Evolutionary conservation across 306 rosid genomes (phyloP).

Genomic region (Prunus davidiana): DNA sequence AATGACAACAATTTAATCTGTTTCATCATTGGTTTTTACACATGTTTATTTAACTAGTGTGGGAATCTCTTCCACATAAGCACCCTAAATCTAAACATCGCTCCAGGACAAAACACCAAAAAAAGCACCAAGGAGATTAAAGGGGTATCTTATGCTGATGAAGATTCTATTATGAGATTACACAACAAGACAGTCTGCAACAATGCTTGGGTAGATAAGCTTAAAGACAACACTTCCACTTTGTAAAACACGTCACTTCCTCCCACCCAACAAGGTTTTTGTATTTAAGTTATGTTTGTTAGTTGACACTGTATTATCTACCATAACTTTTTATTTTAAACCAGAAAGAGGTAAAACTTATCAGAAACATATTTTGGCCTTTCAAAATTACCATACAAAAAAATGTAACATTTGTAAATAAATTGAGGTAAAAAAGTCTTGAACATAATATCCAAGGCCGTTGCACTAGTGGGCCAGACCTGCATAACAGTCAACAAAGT

Average conservation of each 20-base stretch:
- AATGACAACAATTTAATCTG: neutral
- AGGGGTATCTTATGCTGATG: slow-evolving; percentile 12
- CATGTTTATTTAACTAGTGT: neutral
- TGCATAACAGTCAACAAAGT: neutral
- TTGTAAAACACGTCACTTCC: slow-evolving; percentile 18
- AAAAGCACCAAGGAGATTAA: neutral
- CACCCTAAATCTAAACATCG: neutral
- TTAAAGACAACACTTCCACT: slow-evolving; percentile 36
- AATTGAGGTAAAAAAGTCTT: neutral
- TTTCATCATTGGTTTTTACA: neutral
- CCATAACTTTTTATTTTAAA: too few relatives aligned
- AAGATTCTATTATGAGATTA: slow-evolving; percentile 35
- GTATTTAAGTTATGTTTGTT: neutral
- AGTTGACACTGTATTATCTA: neutral
- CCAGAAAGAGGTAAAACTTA: too few relatives aligned
- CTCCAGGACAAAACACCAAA: neutral
- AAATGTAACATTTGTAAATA: neutral
- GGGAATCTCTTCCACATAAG: neutral
- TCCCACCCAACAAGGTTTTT: slow-evolving; percentile 14
- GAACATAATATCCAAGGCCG: neutral
- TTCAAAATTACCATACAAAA: neutral
- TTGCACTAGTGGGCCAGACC: neutral
- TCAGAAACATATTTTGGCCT: neutral
- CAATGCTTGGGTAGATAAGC: slow-evolving; percentile 13
- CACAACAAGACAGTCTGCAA: slow-evolving; percentile 36